Evolutionary conservation across 2,329 filamentous ascomycete genomes (phyloP), one percentile per base, ranked within the genome.

Genomic region (Colletotrichum aenigma): DNA sequence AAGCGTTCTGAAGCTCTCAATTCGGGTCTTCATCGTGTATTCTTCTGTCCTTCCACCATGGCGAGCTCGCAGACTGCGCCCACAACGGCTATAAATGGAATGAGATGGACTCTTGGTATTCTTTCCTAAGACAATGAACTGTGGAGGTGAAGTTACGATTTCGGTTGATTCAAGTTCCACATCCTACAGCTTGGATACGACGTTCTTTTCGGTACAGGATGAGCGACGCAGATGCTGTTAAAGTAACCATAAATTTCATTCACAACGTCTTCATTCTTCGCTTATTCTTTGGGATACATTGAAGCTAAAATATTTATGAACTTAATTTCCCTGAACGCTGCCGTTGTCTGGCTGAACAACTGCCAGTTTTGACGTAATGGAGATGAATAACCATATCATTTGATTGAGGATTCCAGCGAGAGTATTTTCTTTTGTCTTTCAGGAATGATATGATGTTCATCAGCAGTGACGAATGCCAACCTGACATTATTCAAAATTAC

Each of bases 231-330:
- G n/a, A n/a, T 18, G n/a, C 6, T 13, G 43, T n/a, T 4, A 6
- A 12, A 48, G 43, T 6, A 13, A 0, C n/a, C n/a, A 3, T 13
- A 6, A 4, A 6, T 9, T 43, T 1, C 38, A n/a, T n/a, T n/a
- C n/a, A n/a, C n/a, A n/a, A n/a, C n/a, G n/a, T n/a, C n/a, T n/a
- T n/a, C n/a, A n/a, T n/a, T n/a, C n/a, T n/a, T n/a, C 3, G 4
- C 5, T 2, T 4, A 43, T 43, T 43, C 38, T 12, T 0, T n/a
- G 38, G 8, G 0, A 43, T 43, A 12, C 5, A 43, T 2, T 12
- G 38, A 43, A 43, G 1, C 0, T 1, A 4, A 43, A 2, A 4
- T 1, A 1, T n/a, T 10, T 6, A 6, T 3, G 5, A n/a, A 43
- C 8, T n/a, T 6, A 43, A 0, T n/a, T n/a, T 12, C 0, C 36